Base-by-base conservation (phyloP, 31 red algal genomes). In the Asparagopsis taxiformis region DNA sequence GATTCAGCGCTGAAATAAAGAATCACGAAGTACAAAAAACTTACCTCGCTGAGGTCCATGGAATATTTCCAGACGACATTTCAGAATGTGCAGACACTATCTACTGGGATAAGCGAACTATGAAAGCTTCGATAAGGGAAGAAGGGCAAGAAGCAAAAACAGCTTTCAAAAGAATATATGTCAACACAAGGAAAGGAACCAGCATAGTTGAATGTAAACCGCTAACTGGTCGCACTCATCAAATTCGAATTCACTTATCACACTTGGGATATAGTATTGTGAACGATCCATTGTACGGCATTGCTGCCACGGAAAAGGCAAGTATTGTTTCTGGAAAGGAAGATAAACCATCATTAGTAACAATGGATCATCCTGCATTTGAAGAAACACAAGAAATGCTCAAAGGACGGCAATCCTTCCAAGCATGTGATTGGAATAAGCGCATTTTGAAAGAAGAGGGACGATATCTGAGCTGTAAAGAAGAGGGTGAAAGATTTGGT, bases 221-320 rank as follows among this genome's bases (percentile, higher is more conserved):
- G 0, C 25, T 78, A 1, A 99, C 96, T 16, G 96, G 96, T 31
- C 76, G 96, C 29, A 99, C 91, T 7, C 96, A 99, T 59, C 96
- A 99, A 57, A 91, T 99, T 53, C 84, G 96, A 7, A 59, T 87
- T 58, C 96, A 99, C 68, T 65, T 94, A 22, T 39, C 64, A 53
- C 72, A 87, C 48, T 33, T 94, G 31, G 87, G 91, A 10, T 73
- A 91, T 63, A 63, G 91, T 0, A 79, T 99, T 31, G 77, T 87
- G 9, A 80, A 86, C 58, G 96, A 99, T 68, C 55, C 65, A n/a
- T 39, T 91, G 51, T 99, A 99, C 46, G 69, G 60, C 58, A 39
- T n/a, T 11, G 22, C 21, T 56, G 6, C 13, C 15, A 19, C 37
- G 6, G 8, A 13, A 35, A 37, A 57, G 10, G 36, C 64, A 26